Conservation (phyloP, 352 stramenopile genomes). For the Aphanomyces invadans region DNA sequence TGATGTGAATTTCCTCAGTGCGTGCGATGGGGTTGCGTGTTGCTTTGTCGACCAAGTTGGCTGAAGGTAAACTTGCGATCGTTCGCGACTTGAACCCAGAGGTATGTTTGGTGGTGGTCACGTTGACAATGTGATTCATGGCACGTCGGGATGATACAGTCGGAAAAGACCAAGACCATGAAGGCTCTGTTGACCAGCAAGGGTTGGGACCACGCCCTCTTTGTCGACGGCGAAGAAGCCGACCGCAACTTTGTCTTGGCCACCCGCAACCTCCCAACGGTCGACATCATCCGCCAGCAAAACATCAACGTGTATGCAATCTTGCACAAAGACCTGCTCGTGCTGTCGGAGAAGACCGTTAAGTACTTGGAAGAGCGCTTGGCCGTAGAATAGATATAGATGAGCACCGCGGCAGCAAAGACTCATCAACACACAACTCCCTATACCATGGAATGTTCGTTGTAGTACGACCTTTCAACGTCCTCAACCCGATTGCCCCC, state of each 20-base stretch:
- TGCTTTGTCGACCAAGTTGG: slow-evolving; percentile 78
- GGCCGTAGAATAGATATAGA: slow-evolving; percentile 57
- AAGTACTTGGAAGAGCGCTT: slow-evolving; percentile 85
- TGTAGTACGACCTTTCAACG: no score
- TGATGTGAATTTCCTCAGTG: slow-evolving; percentile 29
- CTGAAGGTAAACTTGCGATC: slow-evolving; percentile 77
- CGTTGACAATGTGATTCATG: not conserved
- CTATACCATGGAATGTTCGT: not conserved
- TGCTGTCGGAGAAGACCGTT: slow-evolving; percentile 76
- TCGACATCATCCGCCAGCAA: slow-evolving; percentile 74
- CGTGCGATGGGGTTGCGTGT: slow-evolving; percentile 79
- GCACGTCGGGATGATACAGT: no score
- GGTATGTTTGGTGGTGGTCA: slow-evolving; percentile 31
- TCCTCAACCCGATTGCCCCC: no score
- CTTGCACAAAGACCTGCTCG: slow-evolving; percentile 80
- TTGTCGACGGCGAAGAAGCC: slow-evolving; percentile 68
- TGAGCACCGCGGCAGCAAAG: not conserved
- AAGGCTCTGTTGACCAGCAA: slow-evolving; percentile 67
- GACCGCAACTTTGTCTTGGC: slow-evolving; percentile 66
- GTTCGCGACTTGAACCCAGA: slow-evolving; percentile 70
- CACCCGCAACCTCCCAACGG: slow-evolving; percentile 80
- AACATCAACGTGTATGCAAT: slow-evolving; percentile 89
- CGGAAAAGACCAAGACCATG: slow-evolving; percentile 82
- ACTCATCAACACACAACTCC: no score
- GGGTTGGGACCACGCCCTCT: slow-evolving; percentile 82